Conservation (phyloP, 176 grass and related monocot genomes). For the Triticum dicoccoides region DNA sequence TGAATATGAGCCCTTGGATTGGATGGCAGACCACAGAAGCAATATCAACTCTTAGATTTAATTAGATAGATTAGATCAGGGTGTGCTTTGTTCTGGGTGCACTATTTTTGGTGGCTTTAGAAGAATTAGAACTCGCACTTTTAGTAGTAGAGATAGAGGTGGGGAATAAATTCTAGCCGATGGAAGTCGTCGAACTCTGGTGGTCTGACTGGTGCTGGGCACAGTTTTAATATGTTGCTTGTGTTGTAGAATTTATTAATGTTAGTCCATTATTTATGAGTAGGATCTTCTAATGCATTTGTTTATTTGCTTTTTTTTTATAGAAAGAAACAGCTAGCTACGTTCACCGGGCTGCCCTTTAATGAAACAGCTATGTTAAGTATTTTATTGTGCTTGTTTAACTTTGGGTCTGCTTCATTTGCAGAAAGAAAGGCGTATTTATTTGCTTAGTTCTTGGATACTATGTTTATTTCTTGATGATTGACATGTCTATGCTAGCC, state of each 20-base stretch:
- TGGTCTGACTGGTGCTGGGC: neutral
- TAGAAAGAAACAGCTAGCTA: neutral
- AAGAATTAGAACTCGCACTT: too few species aligned
- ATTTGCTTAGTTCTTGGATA: neutral
- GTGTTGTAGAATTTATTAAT: neutral
- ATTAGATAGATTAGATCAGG: too few species aligned
- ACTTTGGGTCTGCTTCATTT: slow-evolving; percentile 2
- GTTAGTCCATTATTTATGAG: neutral
- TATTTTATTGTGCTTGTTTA: neutral
- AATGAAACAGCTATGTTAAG: neutral
- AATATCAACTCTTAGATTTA: too few species aligned
- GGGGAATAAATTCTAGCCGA: neutral
- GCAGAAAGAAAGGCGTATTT: neutral
- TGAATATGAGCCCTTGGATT: too few species aligned
- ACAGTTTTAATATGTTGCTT: neutral
- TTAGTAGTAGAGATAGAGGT: too few species aligned
- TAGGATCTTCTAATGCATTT: neutral
- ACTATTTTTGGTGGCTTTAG: too few species aligned
- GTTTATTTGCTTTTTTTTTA: neutral
- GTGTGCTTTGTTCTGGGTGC: too few species aligned
- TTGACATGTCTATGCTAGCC: neutral
- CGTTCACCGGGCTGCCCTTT: too few species aligned
- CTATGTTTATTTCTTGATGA: neutral
- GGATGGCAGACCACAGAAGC: too few species aligned
- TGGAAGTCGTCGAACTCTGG: neutral